Evolutionary conservation across 257 asterid genomes (phyloP).

Genomic region (Capsicum chinense): DNA sequence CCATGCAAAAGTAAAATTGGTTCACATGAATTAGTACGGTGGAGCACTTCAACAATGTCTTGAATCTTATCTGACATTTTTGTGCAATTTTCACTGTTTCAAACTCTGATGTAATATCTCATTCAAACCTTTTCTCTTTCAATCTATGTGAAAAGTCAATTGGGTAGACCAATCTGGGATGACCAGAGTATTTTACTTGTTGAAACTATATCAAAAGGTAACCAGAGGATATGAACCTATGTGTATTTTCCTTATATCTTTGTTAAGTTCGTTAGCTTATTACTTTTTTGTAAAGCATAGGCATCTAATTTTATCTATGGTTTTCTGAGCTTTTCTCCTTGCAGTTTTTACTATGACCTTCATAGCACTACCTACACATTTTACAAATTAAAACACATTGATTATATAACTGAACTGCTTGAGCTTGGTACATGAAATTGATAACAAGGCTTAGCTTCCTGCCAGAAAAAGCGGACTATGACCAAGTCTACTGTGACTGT

Average conservation of each 20-base stretch:
- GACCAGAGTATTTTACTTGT: background rate
- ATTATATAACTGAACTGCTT: constrained; percentile 31
- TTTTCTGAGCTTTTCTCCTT: background rate
- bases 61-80: background rate
- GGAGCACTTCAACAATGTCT: background rate
- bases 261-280: background rate
- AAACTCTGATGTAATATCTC: background rate
- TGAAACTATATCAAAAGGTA: constrained; percentile 5
- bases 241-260: background rate
- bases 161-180: background rate
- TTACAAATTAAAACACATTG: constrained; percentile 7
- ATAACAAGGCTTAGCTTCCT: constrained; percentile 41
- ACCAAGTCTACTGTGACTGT: constrained; percentile 40
- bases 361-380: constrained; percentile 14
- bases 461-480: constrained; percentile 47
- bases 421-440: constrained; percentile 35
- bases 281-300: background rate
- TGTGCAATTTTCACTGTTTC: background rate
- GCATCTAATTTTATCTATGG: background rate
- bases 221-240: background rate
- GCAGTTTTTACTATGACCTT: background rate
- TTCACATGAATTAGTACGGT: background rate
- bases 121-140: background rate
- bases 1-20: background rate
- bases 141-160: background rate